Conservation (phyloP, 2,329 filamentous ascomycete species). For the Albophoma yamanashiensis region DNA sequence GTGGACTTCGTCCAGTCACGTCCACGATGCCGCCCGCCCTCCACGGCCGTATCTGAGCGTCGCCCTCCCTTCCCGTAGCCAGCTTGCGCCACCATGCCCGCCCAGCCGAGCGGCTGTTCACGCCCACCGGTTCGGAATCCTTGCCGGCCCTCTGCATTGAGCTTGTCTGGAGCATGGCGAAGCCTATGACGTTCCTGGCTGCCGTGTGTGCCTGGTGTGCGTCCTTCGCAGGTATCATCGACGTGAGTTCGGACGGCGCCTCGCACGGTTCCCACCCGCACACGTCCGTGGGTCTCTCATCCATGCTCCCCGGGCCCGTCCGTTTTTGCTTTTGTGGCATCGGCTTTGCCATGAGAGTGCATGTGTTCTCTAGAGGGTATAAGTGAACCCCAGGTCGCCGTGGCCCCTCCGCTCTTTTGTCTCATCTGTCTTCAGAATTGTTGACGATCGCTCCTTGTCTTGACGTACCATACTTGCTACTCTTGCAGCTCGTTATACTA, state of each 20-base stretch:
- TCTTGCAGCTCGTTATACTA: background rate
- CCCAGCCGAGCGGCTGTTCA: background rate
- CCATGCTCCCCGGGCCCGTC: background rate
- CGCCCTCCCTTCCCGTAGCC: background rate
- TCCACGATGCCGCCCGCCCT: background rate
- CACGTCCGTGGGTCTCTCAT: background rate
- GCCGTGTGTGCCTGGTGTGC: background rate
- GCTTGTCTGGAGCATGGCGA: background rate
- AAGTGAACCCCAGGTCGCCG: background rate
- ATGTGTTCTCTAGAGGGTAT: background rate
- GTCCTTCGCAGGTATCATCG: background rate
- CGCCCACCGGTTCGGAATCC: background rate
- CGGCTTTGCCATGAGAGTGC: background rate
- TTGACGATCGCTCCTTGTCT: background rate
- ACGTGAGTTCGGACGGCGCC: background rate
- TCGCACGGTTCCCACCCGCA: background rate
- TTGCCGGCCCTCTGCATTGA: background rate
- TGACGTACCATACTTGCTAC: background rate
- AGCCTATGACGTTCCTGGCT: background rate
- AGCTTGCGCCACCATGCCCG: background rate
- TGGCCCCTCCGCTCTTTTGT: background rate
- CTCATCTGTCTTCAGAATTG: background rate
- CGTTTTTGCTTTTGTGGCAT: background rate
- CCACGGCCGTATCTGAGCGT: background rate
- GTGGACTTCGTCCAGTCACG: background rate